These are phyloP conservation scores for Paspalum vaginatum DNA, from an alignment of 176 grass and related monocot genomes.

Conservation along the genomic window DNA sequence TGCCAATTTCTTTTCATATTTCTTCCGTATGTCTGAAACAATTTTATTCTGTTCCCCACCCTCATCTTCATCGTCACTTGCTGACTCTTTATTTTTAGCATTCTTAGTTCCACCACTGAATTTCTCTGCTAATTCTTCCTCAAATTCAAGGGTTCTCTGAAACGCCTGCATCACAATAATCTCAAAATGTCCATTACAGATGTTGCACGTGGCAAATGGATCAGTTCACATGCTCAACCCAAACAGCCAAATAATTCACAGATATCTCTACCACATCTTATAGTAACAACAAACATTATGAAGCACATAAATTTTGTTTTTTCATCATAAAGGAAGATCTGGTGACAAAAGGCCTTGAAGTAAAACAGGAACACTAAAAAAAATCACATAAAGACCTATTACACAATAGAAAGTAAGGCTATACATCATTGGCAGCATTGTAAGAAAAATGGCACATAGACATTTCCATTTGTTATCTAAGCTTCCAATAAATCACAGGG, in stretches of 20 bases:
- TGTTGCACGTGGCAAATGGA: conserved; percentile 27
- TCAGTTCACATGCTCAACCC: conserved; percentile 2
- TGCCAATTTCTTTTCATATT: conserved; percentile 91
- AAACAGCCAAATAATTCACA: neutral
- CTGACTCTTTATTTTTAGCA: conserved; percentile 65
- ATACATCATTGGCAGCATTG: conserved; percentile 13
- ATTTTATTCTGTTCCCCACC: conserved; percentile 67
- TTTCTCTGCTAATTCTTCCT: conserved; percentile 97
- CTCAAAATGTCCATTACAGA: conserved; percentile 7
- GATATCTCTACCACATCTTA: neutral
- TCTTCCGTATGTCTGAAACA: conserved; percentile 94
- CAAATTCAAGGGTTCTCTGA: conserved; percentile 98
- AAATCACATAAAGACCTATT: neutral
- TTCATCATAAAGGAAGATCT: neutral
- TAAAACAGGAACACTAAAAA: conserved; percentile 5
- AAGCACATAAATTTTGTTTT: conserved; percentile 12
- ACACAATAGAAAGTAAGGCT: neutral
- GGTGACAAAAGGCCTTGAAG: neutral
- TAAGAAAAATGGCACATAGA: conserved; percentile 32
- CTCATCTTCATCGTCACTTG: conserved; percentile 79
- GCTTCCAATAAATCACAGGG: conserved; percentile 37
- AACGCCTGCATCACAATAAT: conserved; percentile 64
- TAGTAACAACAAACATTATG: neutral
- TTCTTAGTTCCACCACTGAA: conserved; percentile 80
- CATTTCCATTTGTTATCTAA: conserved; percentile 34